phyloP scores from a whole-genome alignment of 108 stramenopile genomes.

The Fragilaria crotonensis region DNA sequence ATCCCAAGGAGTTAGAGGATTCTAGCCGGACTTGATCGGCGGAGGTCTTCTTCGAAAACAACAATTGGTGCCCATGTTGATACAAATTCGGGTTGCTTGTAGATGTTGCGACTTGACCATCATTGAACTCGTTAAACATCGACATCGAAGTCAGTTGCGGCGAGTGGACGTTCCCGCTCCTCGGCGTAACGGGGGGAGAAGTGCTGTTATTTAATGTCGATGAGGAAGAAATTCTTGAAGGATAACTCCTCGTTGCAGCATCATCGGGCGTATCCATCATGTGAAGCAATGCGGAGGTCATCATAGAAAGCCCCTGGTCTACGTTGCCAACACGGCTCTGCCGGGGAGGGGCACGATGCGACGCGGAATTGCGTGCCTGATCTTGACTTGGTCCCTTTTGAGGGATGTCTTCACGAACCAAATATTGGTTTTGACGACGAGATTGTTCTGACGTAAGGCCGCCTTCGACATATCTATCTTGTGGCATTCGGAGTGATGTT shows the following conservation, averaged over 20 bases:
- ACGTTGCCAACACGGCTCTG: slow-evolving; percentile 11
- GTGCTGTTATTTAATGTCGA: not conserved
- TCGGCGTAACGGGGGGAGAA: too few relatives aligned
- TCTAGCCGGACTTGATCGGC: too few relatives aligned
- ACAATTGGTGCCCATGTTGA: too few relatives aligned
- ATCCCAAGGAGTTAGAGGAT: too few relatives aligned
- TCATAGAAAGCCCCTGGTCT: slow-evolving; percentile 75
- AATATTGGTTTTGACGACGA: not conserved
- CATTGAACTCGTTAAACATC: too few relatives aligned
- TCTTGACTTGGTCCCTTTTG: not conserved
- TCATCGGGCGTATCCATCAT: slow-evolving; percentile 79
- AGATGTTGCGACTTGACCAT: too few relatives aligned
- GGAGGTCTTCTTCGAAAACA: too few relatives aligned
- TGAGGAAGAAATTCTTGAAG: not conserved
- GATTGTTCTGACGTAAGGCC: not conserved
- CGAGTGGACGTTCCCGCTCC: too few relatives aligned
- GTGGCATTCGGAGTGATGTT: not conserved
- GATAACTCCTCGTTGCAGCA: slow-evolving; percentile 7
- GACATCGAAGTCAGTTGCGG: too few relatives aligned
- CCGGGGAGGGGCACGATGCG: slow-evolving; percentile 8
- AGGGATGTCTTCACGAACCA: not conserved
- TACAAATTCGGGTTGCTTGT: too few relatives aligned
- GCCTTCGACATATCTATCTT: not conserved
- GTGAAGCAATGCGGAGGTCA: slow-evolving; percentile 77
- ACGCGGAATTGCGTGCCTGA: slow-evolving; percentile 1